Evolutionary conservation across 108 stramenopile species (phyloP), one percentile per base, ranked within the genome.

Genomic region (Parmales sp.): DNA sequence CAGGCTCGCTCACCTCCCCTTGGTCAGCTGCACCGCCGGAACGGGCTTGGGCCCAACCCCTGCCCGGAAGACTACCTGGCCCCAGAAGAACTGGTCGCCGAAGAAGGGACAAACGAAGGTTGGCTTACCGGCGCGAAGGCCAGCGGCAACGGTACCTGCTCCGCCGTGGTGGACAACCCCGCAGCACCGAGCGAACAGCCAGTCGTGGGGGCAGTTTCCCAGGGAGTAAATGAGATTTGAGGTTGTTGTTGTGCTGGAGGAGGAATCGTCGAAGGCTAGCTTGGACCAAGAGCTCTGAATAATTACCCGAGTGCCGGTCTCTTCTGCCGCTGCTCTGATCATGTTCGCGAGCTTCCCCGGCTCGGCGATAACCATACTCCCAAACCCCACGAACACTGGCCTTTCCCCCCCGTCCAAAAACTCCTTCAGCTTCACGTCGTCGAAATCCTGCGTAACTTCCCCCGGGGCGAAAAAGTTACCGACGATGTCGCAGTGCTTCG

Each of bases 121-220:
- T 3, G 90, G 90, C 11, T 82, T 66, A 3, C 82, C 83, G 64
- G 80, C 76, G 5, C 83, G 72, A 18, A 91, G 65, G 11, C 85
- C 90, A 0, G 86, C 83, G 8, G 88, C 85, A 0, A 82, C 84
- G 26, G 90, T 91, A 36, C 90, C 90, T 4, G 90, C 90, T 31
- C 90, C 90, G 22, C 89, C 90, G 70, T 91, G 90, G 74, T 91
- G 90, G 49, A 86, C 76, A 37, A 91, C 85, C 26, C 79, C 86
- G 70, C 76, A 78, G 45, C 77, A 79, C 41, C 73, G 83, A 25
- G 83, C 83, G 29, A 91, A 76, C 13, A 89, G 67, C 80, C 82
- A 86, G 73, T 86, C 90, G 67, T 91, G 87, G 28, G 87, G 82
- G 26, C 80, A 79, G 1, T 82, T 80, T 1, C 87, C 87, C 38